phyloP scores from a whole-genome alignment of 208 protist genomes.

The Wallacemonas sp. region DNA sequence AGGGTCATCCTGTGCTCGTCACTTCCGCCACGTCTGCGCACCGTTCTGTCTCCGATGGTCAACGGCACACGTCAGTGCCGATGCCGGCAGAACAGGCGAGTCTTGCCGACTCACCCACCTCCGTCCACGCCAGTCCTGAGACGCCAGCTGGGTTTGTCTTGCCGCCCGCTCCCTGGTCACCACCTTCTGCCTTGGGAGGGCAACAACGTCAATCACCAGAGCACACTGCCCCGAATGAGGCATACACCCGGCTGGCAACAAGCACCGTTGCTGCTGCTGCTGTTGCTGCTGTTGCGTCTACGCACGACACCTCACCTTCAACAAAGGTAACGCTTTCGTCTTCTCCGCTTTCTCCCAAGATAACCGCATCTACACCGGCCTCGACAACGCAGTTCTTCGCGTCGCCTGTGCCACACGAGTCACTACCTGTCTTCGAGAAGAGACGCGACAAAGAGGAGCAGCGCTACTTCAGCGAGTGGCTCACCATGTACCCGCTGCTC shows the following conservation, averaged over 20 bases:
- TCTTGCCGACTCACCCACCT: too few species aligned
- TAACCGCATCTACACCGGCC: background rate
- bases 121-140: too few species aligned
- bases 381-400: too few species aligned
- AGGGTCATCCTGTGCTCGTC: slow-evolving; percentile 20
- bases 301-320: too few species aligned
- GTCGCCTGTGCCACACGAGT: background rate
- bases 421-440: slow-evolving; percentile 21
- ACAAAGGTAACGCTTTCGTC: too few species aligned
- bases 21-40: background rate
- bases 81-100: too few species aligned
- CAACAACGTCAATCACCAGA: background rate
- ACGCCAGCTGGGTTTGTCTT: background rate
- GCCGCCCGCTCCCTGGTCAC: slow-evolving; percentile 9
- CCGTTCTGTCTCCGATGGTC: background rate
- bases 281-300: too few species aligned
- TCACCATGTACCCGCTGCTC: slow-evolving; percentile 20
- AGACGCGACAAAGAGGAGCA: slow-evolving; percentile 25
- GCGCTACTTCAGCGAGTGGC: slow-evolving; percentile 13
- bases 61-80: background rate
- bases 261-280: too few species aligned
- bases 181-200: background rate
- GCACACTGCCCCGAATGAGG: too few species aligned
- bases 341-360: too few species aligned
- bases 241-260: too few species aligned